phyloP scores from a whole-genome alignment of 2,329 filamentous ascomycete genomes.

The Beauveria scarabaeidicola region DNA sequence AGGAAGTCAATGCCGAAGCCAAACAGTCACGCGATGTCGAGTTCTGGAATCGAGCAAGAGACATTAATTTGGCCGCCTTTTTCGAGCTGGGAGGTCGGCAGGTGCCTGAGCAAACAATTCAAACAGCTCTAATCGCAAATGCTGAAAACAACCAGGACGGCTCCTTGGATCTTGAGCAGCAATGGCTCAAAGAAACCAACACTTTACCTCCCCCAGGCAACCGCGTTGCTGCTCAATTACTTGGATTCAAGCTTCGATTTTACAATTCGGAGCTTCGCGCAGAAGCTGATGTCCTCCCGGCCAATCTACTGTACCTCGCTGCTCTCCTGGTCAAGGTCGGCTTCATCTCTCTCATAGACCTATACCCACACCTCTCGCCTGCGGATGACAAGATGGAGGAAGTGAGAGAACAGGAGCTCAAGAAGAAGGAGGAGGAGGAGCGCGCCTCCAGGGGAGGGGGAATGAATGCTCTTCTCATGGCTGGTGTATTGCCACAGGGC shows the following conservation, averaged over 20 bases:
- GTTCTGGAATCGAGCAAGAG: slow-evolving; percentile 76
- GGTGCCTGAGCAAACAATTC: slow-evolving; percentile 50
- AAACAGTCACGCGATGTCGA: slow-evolving; percentile 58
- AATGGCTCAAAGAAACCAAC: slow-evolving; percentile 74
- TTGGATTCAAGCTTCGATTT: slow-evolving; percentile 95
- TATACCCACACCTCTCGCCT: slow-evolving; percentile 89
- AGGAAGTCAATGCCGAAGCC: slow-evolving; percentile 44
- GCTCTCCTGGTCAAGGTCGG: slow-evolving; percentile 94
- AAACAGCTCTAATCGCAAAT: slow-evolving; percentile 32
- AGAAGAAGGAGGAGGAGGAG: slow-evolving; percentile 73
- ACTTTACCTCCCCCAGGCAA: slow-evolving; percentile 82
- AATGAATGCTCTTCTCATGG: slow-evolving; percentile 78
- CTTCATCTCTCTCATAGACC: slow-evolving; percentile 83
- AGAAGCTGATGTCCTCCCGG: slow-evolving; percentile 68
- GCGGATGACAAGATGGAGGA: slow-evolving; percentile 73
- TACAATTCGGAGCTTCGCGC: slow-evolving; percentile 77
- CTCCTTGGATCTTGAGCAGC: slow-evolving; percentile 46
- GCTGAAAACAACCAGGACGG: slow-evolving; percentile 31
- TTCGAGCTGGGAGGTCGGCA: slow-evolving; percentile 77
- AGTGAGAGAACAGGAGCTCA: slow-evolving; percentile 59
- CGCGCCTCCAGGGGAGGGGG: slow-evolving; percentile 59
- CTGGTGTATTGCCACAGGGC: slow-evolving; percentile 62
- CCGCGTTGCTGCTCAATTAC: slow-evolving; percentile 81
- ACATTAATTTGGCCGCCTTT: slow-evolving; percentile 72
- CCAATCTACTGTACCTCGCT: slow-evolving; percentile 86